Evolutionary conservation across 2,329 filamentous ascomycete species (phyloP), one percentile per base, ranked within the genome.

Genomic region (Exophiala spinifera): DNA sequence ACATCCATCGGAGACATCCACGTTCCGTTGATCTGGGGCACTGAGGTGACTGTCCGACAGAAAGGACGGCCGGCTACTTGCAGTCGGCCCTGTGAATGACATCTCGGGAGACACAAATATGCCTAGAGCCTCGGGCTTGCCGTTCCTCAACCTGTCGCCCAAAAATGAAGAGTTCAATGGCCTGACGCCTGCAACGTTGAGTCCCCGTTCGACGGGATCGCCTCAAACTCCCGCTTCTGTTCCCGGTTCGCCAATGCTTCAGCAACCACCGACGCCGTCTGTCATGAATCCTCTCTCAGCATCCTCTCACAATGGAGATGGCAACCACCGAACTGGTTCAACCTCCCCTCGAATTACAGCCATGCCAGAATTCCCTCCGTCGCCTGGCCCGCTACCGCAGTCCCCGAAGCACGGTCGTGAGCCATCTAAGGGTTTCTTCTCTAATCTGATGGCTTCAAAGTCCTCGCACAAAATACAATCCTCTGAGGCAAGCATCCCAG

Each of bases 361-460:
- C 8, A 74, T 76, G 53, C 74, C 73, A 33, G 74, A 71, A 59
- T 71, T 72, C 46, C 73, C 74, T 51, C 69, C 72, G 17, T 75
- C 74, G 1, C 70, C 36, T 11, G 36, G 13, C 11, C 36, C 73
- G 23, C 53, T 50, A 14, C 50, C 59, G 28, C 69, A 57, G 67
- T 73, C 43, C 61, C 69, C 61, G 13, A 74, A 72, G 55, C 74
- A 76, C 56, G 64, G 63, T 13, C 71, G 74, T 51, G 74, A 77
- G 56, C 63, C 69, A 3, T 77, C 74, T 2, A 72, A 70, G 46
- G 75, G 73, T 2, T 76, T 77, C 51, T 76, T 77, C 55, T 71
- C 73, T 11, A 76, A 70, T 52, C 65, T 77, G 40, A 76, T 75
- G 64, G 74, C 74, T 4, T 73, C 73, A 3, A 74, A 74, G 58